Percentiles rank a stretch among this genome's conserved stretches.
Conservation (phyloP, 2,329 filamentous ascomycete genomes). For the Chaetomiaceae sp. region DNA sequence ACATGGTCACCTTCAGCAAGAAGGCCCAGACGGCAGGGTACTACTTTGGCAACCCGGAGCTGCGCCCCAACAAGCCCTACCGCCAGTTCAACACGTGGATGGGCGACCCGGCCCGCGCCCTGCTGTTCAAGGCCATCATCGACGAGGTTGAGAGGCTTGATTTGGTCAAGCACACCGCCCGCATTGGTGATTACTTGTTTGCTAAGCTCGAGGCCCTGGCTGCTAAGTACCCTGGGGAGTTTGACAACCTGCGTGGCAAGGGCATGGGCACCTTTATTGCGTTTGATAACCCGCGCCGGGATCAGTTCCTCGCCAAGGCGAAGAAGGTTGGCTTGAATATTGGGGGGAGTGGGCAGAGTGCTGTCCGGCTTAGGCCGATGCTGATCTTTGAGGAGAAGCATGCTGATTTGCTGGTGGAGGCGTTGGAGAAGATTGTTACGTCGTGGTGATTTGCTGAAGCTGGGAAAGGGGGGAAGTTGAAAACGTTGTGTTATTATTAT, state of each 20-base stretch:
- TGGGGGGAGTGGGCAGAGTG: slow-evolving; percentile 70
- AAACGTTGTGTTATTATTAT: too few species aligned
- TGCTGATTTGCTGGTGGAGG: slow-evolving; percentile 76
- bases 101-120: slow-evolving; percentile 79
- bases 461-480: too few species aligned
- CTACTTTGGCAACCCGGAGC: slow-evolving; percentile 76
- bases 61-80: slow-evolving; percentile 89
- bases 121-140: slow-evolving; percentile 83
- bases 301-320: slow-evolving; percentile 72
- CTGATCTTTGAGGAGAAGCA: slow-evolving; percentile 88
- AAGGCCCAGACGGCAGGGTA: slow-evolving; percentile 93
- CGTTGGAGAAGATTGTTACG: slow-evolving; percentile 65
- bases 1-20: slow-evolving; percentile 94
- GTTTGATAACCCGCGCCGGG: slow-evolving; percentile 76
- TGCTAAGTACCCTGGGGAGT: slow-evolving; percentile 66
- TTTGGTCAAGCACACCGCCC: slow-evolving; percentile 74
- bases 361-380: slow-evolving; percentile 83
- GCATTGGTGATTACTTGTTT: slow-evolving; percentile 75
- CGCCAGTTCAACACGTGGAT: slow-evolving; percentile 98
- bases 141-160: slow-evolving; percentile 71
- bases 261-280: slow-evolving; percentile 89
- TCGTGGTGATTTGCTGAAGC: too few species aligned
- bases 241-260: slow-evolving; percentile 81
- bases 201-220: slow-evolving; percentile 62
- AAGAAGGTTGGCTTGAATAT: slow-evolving; percentile 83